Evolutionary conservation across 1,284 basidiomycete genomes (phyloP).

Genomic region (Apiotrichum sp.): DNA sequence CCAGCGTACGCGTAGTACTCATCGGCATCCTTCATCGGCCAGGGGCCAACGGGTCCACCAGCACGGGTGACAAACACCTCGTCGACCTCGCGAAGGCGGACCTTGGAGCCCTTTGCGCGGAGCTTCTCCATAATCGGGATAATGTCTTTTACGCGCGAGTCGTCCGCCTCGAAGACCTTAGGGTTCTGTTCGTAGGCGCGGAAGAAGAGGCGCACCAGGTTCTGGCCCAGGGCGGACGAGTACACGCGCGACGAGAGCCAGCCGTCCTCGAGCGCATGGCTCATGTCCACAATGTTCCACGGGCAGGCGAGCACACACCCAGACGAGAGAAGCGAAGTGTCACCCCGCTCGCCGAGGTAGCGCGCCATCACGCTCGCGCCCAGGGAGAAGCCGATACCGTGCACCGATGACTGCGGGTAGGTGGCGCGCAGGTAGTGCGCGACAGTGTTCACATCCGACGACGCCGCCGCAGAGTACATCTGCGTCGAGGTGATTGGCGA

Average conservation of each 20-base stretch:
- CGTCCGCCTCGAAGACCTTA: conserved; percentile 20
- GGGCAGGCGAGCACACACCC: conserved; percentile 71
- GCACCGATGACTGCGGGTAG: conserved; percentile 73
- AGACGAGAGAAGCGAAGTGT: conserved; percentile 64
- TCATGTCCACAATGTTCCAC: conserved; percentile 43
- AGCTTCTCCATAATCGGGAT: conserved; percentile 22
- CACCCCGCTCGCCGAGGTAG: conserved; percentile 81
- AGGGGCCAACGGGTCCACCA: conserved; percentile 64
- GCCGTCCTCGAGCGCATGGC: conserved; percentile 53
- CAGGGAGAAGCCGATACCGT: conserved; percentile 88
- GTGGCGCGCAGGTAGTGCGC: conserved; percentile 66
- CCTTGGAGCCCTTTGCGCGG: conserved; percentile 11
- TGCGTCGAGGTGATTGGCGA: conserved; percentile 65
- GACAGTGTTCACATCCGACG: conserved; percentile 77
- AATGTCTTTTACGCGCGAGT: conserved; percentile 9
- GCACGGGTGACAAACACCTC: conserved; percentile 62
- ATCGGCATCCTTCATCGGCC: conserved; percentile 67
- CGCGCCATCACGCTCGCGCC: conserved; percentile 89
- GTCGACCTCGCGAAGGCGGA: conserved; percentile 45
- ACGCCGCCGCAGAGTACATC: conserved; percentile 73
- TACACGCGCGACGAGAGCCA: conserved; percentile 68
- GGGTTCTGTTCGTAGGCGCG: conserved; percentile 53
- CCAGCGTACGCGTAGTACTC: conserved; percentile 76
- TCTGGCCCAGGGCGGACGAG: conserved; percentile 73
- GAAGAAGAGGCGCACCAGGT: conserved; percentile 63